Evolutionary conservation across 805 yeast genomes (phyloP).

Genomic region (Candida corydali): DNA sequence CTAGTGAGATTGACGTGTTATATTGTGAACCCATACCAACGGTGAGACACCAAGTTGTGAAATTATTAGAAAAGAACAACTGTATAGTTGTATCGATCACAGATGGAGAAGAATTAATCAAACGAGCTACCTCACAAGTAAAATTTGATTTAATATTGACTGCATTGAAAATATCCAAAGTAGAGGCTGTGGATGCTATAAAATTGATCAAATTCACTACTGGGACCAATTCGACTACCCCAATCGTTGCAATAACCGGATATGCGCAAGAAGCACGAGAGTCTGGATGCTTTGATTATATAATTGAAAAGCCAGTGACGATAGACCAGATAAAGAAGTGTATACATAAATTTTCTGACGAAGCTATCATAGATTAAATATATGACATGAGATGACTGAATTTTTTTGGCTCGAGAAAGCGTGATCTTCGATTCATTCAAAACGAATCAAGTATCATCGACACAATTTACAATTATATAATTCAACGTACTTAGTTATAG

Average conservation of each 20-base stretch:
- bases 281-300: constrained; percentile 56
- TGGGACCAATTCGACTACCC: constrained; percentile 73
- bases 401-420: too few relatives aligned
- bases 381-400: background rate
- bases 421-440: too few relatives aligned
- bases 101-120: constrained; percentile 77
- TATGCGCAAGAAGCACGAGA: constrained; percentile 62
- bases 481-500: too few relatives aligned
- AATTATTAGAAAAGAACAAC: constrained; percentile 62
- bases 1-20: constrained; percentile 55
- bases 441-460: too few relatives aligned
- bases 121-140: constrained; percentile 77
- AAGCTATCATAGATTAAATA: constrained; percentile 6
- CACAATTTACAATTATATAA: too few relatives aligned
- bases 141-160: constrained; percentile 81
- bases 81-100: constrained; percentile 76
- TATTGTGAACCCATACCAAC: constrained; percentile 87
- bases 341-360: constrained; percentile 14
- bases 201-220: constrained; percentile 71
- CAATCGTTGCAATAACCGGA: constrained; percentile 71
- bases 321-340: constrained; percentile 17
- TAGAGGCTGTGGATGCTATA: constrained; percentile 72
- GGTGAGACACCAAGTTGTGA: constrained; percentile 63
- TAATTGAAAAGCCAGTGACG: constrained; percentile 67
- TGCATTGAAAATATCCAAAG: constrained; percentile 62